These are phyloP conservation scores for Sporisorium iseilematis-ciliati DNA, from an alignment of 1,284 basidiomycete species.

Conservation along the genomic window DNA sequence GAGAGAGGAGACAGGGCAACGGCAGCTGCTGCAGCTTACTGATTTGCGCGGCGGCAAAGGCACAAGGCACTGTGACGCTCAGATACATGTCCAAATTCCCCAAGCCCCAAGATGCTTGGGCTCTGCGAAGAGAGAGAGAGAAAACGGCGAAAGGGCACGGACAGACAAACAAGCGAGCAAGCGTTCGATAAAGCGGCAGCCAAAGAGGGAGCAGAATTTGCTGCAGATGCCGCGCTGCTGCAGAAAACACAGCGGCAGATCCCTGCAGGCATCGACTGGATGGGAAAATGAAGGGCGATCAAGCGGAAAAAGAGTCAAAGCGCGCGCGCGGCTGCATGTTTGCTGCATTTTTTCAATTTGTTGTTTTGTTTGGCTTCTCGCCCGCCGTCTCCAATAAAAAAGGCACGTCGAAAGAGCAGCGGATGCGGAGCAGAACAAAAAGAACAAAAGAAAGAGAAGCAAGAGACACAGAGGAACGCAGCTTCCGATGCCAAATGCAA, in stretches of 20 bases:
- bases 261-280: background rate
- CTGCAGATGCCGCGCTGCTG: slow-evolving; percentile 2
- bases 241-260: background rate
- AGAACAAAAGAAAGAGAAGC: no score
- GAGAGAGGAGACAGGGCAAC: background rate
- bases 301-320: background rate
- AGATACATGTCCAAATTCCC: slow-evolving; percentile 10
- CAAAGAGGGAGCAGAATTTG: no score
- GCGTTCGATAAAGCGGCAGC: slow-evolving; percentile 6
- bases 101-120: background rate
- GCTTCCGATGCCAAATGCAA: no score
- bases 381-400: no score
- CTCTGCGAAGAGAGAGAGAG: slow-evolving; percentile 5
- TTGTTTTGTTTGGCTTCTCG: no score
- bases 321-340: background rate
- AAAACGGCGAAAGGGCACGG: background rate
- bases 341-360: no score
- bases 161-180: slow-evolving; percentile 4
- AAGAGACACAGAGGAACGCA: no score
- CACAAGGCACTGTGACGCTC: slow-evolving; percentile 29
- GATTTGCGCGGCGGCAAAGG: background rate
- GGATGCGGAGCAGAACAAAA: no score
- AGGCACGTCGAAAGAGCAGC: no score
- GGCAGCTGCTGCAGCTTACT: background rate
- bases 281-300: background rate